These are phyloP conservation scores for Uronychia setigera DNA, from an alignment of 73 alveolate genomes.

Conservation along the genomic window DNA sequence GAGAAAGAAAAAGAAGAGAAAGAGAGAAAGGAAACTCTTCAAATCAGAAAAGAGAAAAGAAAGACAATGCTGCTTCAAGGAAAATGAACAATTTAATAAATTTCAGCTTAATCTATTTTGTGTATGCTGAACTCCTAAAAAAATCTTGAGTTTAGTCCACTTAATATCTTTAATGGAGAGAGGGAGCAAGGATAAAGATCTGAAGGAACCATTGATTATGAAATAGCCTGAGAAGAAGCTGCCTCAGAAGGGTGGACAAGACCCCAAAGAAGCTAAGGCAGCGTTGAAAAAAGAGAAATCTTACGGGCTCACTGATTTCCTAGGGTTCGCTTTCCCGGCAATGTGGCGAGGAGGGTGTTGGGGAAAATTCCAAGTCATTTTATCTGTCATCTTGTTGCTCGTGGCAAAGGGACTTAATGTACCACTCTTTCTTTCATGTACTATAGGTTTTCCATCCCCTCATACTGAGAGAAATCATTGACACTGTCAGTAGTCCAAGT, in stretches of 20 bases:
- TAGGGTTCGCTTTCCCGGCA: conserved; percentile 46
- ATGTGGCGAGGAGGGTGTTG: conserved; percentile 49
- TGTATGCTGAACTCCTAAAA: too few species aligned
- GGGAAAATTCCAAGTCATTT: conserved; percentile 13
- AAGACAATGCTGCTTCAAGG: neutral
- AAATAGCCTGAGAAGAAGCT: too few species aligned
- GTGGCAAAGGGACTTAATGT: conserved; percentile 42
- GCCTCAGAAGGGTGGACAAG: too few species aligned
- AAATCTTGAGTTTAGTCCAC: too few species aligned
- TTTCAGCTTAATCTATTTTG: too few species aligned
- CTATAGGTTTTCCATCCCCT: conserved; percentile 34
- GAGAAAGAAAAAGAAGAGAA: conserved; percentile 20
- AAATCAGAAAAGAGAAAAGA: conserved; percentile 58
- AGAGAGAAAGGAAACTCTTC: conserved; percentile 65
- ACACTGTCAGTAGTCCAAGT: conserved; percentile 5
- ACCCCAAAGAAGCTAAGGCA: too few species aligned
- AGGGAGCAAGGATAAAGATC: too few species aligned
- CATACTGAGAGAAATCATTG: conserved; percentile 47
- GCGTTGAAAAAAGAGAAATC: conserved; percentile 16
- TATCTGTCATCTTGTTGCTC: conserved; percentile 31
- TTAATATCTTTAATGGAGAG: too few species aligned
- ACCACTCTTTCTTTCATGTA: neutral
- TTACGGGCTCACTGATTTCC: conserved; percentile 52
- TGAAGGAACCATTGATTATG: too few species aligned
- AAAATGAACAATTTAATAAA: too few species aligned